These are phyloP conservation scores for Lactarius indigo DNA, from an alignment of 768 basidiomycete species.

Conservation along the genomic window DNA sequence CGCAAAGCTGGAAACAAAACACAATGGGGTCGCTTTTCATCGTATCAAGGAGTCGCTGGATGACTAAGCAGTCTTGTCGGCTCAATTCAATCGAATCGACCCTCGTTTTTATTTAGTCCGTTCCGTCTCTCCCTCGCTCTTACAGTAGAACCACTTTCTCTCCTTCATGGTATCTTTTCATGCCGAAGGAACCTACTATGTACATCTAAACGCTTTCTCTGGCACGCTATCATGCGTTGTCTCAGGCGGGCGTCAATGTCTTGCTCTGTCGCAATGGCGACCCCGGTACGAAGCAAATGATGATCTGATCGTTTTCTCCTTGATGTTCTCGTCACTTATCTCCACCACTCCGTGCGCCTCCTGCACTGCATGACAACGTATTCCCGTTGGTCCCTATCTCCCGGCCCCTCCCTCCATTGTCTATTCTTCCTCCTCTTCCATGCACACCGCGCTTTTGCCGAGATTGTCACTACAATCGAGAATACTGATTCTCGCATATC, in stretches of 20 bases:
- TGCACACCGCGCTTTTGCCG: background rate
- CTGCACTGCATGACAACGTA: constrained; percentile 21
- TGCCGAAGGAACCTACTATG: background rate
- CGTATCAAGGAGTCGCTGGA: background rate
- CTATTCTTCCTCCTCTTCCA: constrained; percentile 1
- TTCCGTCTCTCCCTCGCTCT: background rate
- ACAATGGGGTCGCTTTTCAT: background rate
- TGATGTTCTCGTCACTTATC: constrained; percentile 13
- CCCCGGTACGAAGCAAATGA: background rate
- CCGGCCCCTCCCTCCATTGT: constrained; percentile 4
- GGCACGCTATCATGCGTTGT: background rate
- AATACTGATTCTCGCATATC: constrained; percentile 24
- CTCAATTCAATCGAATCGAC: background rate
- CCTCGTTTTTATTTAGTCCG: background rate
- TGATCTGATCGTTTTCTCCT: constrained; percentile 10
- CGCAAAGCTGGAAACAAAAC: background rate
- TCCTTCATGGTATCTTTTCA: background rate
- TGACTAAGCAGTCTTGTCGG: background rate
- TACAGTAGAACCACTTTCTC: no score
- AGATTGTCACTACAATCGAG: constrained; percentile 16
- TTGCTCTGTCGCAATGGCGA: constrained; percentile 23
- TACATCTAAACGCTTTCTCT: background rate
- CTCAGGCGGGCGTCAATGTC: constrained; percentile 15
- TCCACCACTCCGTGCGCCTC: constrained; percentile 5
- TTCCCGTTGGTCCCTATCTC: background rate